These are phyloP conservation scores for Cyclotella choctawhatcheeana DNA, from an alignment of 108 stramenopile species.

Conservation along the genomic window DNA sequence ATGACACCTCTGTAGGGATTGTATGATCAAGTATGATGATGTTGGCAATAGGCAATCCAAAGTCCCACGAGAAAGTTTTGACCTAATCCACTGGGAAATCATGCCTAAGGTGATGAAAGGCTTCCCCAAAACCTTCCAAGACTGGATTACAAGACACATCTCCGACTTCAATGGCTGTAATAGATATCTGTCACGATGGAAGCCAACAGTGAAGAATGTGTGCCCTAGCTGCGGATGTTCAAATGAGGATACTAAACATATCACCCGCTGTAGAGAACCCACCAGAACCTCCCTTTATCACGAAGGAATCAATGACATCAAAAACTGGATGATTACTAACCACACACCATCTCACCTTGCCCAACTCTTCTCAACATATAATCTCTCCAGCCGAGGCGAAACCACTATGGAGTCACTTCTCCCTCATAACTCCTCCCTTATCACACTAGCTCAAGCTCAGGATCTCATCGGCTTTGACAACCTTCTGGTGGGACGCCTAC, in stretches of 20 bases:
- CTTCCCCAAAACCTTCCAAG: background rate
- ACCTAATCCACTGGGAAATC: background rate
- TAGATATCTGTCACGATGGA: background rate
- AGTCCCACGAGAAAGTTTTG: background rate
- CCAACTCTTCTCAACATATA: background rate
- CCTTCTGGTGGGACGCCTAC: background rate
- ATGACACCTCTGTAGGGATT: no score
- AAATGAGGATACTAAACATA: background rate
- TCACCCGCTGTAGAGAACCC: background rate
- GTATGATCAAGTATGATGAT: no score
- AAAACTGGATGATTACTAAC: background rate
- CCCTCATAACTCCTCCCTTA: background rate
- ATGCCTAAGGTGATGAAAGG: background rate
- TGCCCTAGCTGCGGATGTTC: background rate
- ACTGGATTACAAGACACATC: background rate
- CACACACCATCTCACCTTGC: background rate
- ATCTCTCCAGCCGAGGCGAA: background rate
- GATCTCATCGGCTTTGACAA: background rate
- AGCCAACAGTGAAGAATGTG: background rate
- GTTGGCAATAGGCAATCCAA: no score
- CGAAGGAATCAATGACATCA: background rate
- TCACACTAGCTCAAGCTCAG: background rate
- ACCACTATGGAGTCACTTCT: constrained; percentile 1
- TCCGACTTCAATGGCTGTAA: background rate
- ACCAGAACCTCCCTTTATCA: background rate